These are phyloP conservation scores for Schwanniomyces etchellsii DNA, from an alignment of 1,139 yeast genomes.

Conservation along the genomic window DNA sequence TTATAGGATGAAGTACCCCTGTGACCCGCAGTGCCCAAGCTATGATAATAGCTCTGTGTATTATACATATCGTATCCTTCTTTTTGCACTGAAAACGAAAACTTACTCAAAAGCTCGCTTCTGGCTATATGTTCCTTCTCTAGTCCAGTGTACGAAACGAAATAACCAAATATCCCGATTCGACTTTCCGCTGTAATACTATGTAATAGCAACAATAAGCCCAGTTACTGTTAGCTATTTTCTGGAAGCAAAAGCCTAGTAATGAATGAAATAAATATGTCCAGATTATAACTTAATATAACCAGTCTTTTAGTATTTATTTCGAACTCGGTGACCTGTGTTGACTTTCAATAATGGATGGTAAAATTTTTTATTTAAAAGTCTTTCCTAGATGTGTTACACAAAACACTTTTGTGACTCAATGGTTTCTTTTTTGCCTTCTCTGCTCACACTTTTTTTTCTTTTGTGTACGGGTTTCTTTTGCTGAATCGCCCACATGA, in stretches of 20 bases:
- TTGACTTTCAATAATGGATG: too few relatives aligned
- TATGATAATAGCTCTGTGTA: slow-evolving; percentile 17
- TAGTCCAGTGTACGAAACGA: slow-evolving; percentile 3
- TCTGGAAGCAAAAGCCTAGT: neutral
- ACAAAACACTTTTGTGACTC: too few relatives aligned
- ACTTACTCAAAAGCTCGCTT: slow-evolving; percentile 41
- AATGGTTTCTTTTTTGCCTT: too few relatives aligned
- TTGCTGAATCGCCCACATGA: too few relatives aligned
- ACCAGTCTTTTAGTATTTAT: slow-evolving; percentile 5
- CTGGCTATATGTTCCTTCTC: slow-evolving; percentile 1
- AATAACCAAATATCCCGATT: slow-evolving; percentile 7
- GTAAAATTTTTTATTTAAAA: too few relatives aligned
- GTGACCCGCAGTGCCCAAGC: slow-evolving; percentile 36
- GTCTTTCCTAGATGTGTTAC: too few relatives aligned
- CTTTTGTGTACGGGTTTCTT: too few relatives aligned
- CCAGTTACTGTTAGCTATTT: neutral
- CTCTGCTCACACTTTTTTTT: too few relatives aligned
- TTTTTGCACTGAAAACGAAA: slow-evolving; percentile 17
- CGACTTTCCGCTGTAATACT: too few relatives aligned
- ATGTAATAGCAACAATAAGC: too few relatives aligned
- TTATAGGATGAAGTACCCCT: slow-evolving; percentile 26
- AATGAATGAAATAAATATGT: slow-evolving; percentile 1
- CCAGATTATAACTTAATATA: slow-evolving; percentile 9
- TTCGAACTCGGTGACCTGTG: neutral
- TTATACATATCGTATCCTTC: slow-evolving; percentile 12